These are phyloP conservation scores for Acrodontium crateriforme DNA, from an alignment of 2,329 filamentous ascomycete genomes.

Conservation along the genomic window DNA sequence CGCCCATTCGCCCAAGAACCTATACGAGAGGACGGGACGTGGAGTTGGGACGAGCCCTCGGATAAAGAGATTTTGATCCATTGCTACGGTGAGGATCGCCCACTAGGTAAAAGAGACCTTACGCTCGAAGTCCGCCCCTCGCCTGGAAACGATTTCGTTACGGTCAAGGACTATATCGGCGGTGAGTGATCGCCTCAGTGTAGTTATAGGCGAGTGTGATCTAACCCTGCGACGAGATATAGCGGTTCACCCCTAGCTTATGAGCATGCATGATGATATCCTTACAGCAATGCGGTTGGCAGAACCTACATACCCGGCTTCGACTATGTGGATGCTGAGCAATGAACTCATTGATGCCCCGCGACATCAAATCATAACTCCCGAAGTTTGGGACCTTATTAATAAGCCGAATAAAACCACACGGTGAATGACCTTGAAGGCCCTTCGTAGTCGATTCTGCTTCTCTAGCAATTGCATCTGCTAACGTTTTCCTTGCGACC, in stretches of 20 bases:
- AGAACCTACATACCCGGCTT: constrained; percentile 1
- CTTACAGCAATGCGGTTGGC: constrained; percentile 1
- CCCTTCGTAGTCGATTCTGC: no score
- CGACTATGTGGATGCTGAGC: constrained; percentile 1
- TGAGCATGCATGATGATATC: constrained; percentile 3
- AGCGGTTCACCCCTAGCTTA: constrained; percentile 3
- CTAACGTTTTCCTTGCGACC: no score
- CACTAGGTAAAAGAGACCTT: constrained; percentile 3
- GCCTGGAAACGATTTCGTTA: constrained; percentile 3
- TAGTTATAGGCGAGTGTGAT: neutral
- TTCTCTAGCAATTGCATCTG: no score
- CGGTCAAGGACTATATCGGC: constrained; percentile 4
- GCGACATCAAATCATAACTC: neutral
- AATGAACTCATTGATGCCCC: neutral
- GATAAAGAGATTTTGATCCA: constrained; percentile 3
- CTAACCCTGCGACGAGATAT: constrained; percentile 1
- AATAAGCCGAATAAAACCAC: no score
- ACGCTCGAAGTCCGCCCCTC: constrained; percentile 3
- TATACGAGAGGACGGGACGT: constrained; percentile 2
- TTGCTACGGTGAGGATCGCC: constrained; percentile 4
- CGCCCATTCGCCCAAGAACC: constrained; percentile 2
- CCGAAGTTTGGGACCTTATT: neutral
- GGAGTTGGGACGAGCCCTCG: constrained; percentile 3
- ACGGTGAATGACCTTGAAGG: no score
- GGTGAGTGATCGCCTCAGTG: constrained; percentile 1